phyloP scores from a whole-genome alignment of 768 basidiomycete species.

The Phanerochaete sordida region DNA sequence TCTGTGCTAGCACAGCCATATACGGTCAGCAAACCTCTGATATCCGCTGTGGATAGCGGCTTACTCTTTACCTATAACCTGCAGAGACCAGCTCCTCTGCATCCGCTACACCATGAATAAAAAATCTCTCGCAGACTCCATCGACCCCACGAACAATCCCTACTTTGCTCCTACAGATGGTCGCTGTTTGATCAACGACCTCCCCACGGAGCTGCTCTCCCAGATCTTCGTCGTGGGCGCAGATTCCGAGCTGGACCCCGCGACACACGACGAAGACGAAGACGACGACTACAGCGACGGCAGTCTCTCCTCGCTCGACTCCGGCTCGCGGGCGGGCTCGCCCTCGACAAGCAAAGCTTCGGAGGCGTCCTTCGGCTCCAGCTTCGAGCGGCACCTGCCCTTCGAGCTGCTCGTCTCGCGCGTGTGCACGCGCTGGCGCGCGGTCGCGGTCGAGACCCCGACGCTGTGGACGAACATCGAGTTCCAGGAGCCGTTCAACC shows the following conservation, averaged over 20 bases:
- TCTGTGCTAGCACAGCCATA: too few species aligned
- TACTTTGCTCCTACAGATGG: slow-evolving; percentile 15
- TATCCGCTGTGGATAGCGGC: too few species aligned
- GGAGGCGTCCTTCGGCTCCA: slow-evolving; percentile 18
- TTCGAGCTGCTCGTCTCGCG: slow-evolving; percentile 58
- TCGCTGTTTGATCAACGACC: slow-evolving; percentile 34
- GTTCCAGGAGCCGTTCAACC: slow-evolving; percentile 32
- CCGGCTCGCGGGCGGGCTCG: neutral
- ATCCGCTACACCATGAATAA: neutral
- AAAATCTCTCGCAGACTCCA: neutral
- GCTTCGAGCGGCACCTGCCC: slow-evolving; percentile 16
- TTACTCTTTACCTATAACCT: too few species aligned
- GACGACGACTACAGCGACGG: neutral
- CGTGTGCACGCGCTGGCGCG: slow-evolving; percentile 59
- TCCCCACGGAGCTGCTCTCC: slow-evolving; percentile 59
- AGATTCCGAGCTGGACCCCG: neutral
- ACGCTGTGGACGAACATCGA: slow-evolving; percentile 52
- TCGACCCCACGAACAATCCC: neutral
- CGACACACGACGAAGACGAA: neutral
- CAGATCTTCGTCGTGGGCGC: slow-evolving; percentile 32
- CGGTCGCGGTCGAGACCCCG: slow-evolving; percentile 45
- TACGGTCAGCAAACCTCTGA: too few species aligned
- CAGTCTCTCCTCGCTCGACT: neutral
- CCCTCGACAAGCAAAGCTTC: slow-evolving; percentile 16
- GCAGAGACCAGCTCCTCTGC: too few species aligned